Conservation (phyloP, 139 green algal genomes). For the Tetradesmus obliquus region DNA sequence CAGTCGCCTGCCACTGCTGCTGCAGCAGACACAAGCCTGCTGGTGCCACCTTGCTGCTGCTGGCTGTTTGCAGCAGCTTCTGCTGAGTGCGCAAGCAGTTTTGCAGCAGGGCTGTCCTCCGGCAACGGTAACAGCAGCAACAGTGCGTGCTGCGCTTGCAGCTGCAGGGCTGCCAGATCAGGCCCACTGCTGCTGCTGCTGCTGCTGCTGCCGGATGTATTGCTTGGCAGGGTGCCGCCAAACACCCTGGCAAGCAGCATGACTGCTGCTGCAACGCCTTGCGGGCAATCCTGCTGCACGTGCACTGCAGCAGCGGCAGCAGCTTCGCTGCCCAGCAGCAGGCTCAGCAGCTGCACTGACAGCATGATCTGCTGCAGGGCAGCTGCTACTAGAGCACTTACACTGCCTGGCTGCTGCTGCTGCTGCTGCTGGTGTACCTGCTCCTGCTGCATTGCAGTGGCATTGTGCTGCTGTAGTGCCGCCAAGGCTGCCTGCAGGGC, state of each 20-base stretch:
- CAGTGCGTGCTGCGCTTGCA: constrained; percentile 72
- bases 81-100: background rate
- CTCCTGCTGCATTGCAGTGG: constrained; percentile 14
- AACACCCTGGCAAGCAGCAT: constrained; percentile 32
- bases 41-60: background rate
- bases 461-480: background rate
- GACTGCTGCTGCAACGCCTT: constrained; percentile 20
- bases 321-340: background rate
- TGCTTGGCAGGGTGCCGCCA: background rate
- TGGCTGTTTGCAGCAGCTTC: background rate
- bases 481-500: background rate
- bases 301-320: background rate
- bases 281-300: background rate
- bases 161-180: constrained; percentile 60
- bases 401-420: background rate
- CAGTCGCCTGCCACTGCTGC: constrained; percentile 41
- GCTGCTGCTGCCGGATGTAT: background rate
- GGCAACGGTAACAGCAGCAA: constrained; percentile 66
- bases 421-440: background rate
- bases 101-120: background rate
- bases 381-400: background rate
- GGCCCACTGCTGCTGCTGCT: background rate
- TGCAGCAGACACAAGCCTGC: background rate
- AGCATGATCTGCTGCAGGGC: background rate
- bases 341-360: constrained; percentile 25